Conservation (phyloP, 768 basidiomycete genomes). For the Suillus cothurnatus region DNA sequence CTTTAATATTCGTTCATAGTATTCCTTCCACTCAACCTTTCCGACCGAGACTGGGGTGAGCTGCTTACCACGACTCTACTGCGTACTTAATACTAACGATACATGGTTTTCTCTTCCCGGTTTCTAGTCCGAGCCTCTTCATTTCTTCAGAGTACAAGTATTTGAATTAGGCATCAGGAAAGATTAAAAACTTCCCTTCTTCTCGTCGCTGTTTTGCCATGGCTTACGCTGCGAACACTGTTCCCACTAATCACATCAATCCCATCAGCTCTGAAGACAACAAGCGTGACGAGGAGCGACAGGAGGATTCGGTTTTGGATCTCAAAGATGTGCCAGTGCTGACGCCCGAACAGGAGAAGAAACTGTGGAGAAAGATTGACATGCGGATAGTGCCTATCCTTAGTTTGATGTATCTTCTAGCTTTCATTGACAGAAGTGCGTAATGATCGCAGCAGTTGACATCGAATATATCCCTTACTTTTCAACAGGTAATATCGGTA, state of each 20-base stretch:
- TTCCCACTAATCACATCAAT: not conserved
- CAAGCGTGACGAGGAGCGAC: not conserved
- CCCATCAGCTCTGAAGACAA: not conserved
- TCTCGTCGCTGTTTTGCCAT: not conserved
- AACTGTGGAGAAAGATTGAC: constrained; percentile 59
- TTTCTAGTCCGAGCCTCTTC: too few species aligned
- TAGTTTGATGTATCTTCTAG: constrained; percentile 58
- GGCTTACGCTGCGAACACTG: not conserved
- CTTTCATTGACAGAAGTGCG: constrained; percentile 62
- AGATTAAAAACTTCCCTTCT: not conserved
- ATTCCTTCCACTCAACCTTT: too few species aligned
- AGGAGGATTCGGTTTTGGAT: not conserved
- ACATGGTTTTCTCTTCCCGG: too few species aligned
- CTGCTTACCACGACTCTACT: too few species aligned
- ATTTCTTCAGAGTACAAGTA: not conserved
- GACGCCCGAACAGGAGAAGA: constrained; percentile 51
- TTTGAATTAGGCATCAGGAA: not conserved
- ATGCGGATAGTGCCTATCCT: constrained; percentile 56
- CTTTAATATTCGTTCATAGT: too few species aligned
- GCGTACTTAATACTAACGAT: too few species aligned
- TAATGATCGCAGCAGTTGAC: not conserved
- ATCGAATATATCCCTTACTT: not conserved
- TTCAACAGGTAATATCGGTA: constrained; percentile 36
- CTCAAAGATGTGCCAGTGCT: not conserved
- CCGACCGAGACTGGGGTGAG: too few species aligned